Conservation (phyloP, 305 asterid species). For the Fraxinus baroniana region DNA sequence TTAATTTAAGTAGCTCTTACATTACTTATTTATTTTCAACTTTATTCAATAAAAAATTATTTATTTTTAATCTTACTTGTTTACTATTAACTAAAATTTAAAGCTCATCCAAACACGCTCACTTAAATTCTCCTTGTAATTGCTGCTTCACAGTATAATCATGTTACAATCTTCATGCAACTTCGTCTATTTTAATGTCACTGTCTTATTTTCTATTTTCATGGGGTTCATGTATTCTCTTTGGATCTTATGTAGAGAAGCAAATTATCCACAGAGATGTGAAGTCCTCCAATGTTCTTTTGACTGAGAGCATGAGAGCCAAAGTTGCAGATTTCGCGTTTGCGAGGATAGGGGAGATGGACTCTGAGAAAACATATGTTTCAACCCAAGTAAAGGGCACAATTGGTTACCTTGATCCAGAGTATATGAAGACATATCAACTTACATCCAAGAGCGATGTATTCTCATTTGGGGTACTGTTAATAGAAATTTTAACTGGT, state of each 20-base stretch:
- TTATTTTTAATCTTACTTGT: background rate
- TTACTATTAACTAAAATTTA: background rate
- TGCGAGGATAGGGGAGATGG: conserved; percentile 76
- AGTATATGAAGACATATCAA: conserved; percentile 86
- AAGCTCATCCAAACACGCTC: background rate
- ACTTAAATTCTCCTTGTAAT: background rate
- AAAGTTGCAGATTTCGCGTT: conserved; percentile 98
- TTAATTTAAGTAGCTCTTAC: background rate
- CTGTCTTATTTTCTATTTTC: background rate
- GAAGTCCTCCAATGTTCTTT: too few species aligned
- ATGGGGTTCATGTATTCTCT: conserved; percentile 12
- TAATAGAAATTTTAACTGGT: conserved; percentile 76
- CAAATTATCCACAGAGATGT: conserved; percentile 49
- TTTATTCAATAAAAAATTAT: background rate
- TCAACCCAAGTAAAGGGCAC: conserved; percentile 94
- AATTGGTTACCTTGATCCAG: conserved; percentile 94
- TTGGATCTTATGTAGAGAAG: conserved; percentile 54
- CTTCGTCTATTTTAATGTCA: background rate
- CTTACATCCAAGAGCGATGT: conserved; percentile 93
- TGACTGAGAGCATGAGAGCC: conserved; percentile 51
- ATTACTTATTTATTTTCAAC: background rate
- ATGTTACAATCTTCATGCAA: background rate
- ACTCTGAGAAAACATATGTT: conserved; percentile 73
- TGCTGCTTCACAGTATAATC: background rate
- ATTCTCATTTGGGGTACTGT: conserved; percentile 86